These are phyloP conservation scores for Pythium phragmiticola DNA, from an alignment of 352 stramenopile genomes.

Conservation along the genomic window DNA sequence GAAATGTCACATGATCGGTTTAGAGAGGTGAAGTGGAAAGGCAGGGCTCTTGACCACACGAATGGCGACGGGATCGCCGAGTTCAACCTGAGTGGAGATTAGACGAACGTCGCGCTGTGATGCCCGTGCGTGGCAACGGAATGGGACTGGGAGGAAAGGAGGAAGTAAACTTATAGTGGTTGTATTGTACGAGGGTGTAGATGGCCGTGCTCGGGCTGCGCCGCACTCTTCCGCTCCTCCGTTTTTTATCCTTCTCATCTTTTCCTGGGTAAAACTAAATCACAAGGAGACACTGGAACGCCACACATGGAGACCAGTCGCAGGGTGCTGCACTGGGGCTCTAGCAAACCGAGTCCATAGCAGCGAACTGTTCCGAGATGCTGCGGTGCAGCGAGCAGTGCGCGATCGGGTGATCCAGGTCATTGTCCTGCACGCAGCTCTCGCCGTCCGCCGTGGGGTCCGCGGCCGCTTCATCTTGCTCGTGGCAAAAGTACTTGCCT, in stretches of 20 bases:
- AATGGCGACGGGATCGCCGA: not conserved
- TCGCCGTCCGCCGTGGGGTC: slow-evolving; percentile 5
- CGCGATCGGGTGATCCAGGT: slow-evolving; percentile 61
- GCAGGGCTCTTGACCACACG: not conserved
- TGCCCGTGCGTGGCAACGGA: not conserved
- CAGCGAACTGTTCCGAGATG: slow-evolving; percentile 71
- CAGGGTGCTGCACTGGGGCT: not conserved
- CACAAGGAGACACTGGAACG: slow-evolving; percentile 2
- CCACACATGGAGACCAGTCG: slow-evolving; percentile 1
- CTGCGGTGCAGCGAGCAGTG: slow-evolving; percentile 77
- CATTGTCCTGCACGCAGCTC: slow-evolving; percentile 38
- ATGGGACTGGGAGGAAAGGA: not conserved
- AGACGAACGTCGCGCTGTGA: not conserved
- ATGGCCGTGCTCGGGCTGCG: not conserved
- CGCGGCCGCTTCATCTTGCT: slow-evolving; percentile 31
- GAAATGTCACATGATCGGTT: slow-evolving; percentile 19
- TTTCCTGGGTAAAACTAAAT: slow-evolving; percentile 14
- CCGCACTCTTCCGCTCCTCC: slow-evolving; percentile 1
- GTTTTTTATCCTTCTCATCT: not conserved
- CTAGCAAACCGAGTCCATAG: slow-evolving; percentile 79
- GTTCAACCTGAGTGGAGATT: not conserved
- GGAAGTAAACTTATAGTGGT: slow-evolving; percentile 20
- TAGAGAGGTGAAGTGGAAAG: slow-evolving; percentile 10
- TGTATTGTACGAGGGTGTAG: slow-evolving; percentile 18
- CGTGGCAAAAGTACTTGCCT: slow-evolving; percentile 73